Conservation (phyloP, 148 eudicot species). For the Pharnaceum exiguum region DNA sequence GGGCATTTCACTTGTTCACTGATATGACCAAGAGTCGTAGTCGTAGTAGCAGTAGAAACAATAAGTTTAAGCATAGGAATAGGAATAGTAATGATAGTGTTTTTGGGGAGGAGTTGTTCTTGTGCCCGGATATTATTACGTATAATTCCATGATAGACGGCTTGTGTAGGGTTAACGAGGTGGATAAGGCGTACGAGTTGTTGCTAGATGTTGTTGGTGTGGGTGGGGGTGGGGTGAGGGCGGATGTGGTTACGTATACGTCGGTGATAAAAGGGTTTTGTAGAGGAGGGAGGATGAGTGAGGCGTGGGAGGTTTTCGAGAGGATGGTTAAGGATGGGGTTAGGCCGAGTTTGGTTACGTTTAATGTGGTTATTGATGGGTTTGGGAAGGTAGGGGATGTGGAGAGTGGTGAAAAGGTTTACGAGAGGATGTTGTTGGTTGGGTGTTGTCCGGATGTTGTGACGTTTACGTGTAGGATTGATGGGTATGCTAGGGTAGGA, state of each 20-base stretch:
- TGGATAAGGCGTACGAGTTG: constrained; percentile 49
- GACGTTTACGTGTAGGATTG: constrained; percentile 61
- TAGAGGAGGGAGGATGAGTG: constrained; percentile 62
- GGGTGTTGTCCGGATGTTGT: constrained; percentile 75
- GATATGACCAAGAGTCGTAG: too few relatives aligned
- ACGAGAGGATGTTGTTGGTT: constrained; percentile 52
- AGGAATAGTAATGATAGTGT: too few relatives aligned
- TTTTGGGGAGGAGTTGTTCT: too few relatives aligned
- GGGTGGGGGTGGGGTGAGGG: constrained; percentile 33
- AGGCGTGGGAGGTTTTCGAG: constrained; percentile 45
- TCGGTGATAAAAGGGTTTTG: constrained; percentile 67
- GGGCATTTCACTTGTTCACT: constrained; percentile 47
- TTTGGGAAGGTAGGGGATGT: constrained; percentile 69
- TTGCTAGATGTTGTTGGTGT: constrained; percentile 41
- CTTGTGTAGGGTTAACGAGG: constrained; percentile 47
- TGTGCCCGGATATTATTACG: constrained; percentile 58
- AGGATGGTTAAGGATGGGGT: constrained; percentile 58
- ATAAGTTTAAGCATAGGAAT: too few relatives aligned
- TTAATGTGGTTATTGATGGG: constrained; percentile 70
- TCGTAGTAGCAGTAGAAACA: too few relatives aligned
- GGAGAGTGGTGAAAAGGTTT: constrained; percentile 42
- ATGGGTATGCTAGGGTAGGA: constrained; percentile 69
- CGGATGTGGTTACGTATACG: constrained; percentile 77
- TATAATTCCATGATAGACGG: constrained; percentile 69
- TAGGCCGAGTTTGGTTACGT: constrained; percentile 56